A percentile compares a stretch with the other conserved stretches of the same genome.
Conservation (phyloP, 495 filamentous ascomycete genomes). For the Ascodesmis nigricans region DNA sequence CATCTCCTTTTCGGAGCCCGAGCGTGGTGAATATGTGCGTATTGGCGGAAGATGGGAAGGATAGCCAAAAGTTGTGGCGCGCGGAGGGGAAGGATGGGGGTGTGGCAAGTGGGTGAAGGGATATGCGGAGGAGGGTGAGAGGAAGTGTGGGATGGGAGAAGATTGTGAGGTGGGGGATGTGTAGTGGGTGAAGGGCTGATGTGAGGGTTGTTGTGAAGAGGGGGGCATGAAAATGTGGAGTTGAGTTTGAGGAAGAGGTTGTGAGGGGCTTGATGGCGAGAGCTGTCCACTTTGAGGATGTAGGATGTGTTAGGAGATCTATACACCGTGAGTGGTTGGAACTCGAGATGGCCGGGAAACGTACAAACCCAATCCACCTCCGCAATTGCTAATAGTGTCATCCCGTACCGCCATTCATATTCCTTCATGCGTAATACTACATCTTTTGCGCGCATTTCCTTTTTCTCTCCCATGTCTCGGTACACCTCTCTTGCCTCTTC, state of each 20-base stretch:
- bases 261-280: constrained; percentile 32
- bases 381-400: constrained; percentile 55
- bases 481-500: constrained; percentile 43
- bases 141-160: constrained; percentile 39
- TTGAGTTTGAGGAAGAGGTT: constrained; percentile 21
- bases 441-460: constrained; percentile 32
- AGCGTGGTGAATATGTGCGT: constrained; percentile 55
- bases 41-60: constrained; percentile 48
- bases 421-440: constrained; percentile 54
- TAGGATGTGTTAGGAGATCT: constrained; percentile 52
- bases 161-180: constrained; percentile 62
- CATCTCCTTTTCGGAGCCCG: constrained; percentile 33
- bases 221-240: constrained; percentile 54
- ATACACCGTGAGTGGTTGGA: no score
- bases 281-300: constrained; percentile 52
- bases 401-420: constrained; percentile 61
- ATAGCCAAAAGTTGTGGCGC: constrained; percentile 38
- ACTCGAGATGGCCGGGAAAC: no score
- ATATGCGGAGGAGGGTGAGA: constrained; percentile 50
- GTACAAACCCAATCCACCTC: constrained; percentile 35
- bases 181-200: constrained; percentile 42
- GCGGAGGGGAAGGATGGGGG: constrained; percentile 30
- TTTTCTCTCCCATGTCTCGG: constrained; percentile 13
- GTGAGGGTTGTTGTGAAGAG: constrained; percentile 56
- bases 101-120: constrained; percentile 35